Percentiles rank a stretch among this genome's conserved stretches.
These are phyloP conservation scores for Leccinum pachyderme DNA, from an alignment of 1,284 basidiomycete species.

Conservation along the genomic window DNA sequence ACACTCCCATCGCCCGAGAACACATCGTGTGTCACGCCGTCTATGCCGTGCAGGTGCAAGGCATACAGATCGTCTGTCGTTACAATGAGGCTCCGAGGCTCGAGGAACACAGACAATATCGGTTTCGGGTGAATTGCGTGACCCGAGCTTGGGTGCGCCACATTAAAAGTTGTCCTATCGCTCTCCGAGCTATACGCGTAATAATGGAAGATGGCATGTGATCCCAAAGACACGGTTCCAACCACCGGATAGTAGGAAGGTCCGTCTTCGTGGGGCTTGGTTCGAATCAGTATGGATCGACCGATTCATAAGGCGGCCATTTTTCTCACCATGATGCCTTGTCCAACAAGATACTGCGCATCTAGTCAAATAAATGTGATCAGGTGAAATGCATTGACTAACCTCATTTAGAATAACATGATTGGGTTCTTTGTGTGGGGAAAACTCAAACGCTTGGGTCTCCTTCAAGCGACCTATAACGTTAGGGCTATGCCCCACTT, in stretches of 20 bases:
- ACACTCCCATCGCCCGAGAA: slow-evolving; percentile 30
- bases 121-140: slow-evolving; percentile 63
- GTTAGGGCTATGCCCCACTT: slow-evolving; percentile 56
- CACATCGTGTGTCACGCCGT: slow-evolving; percentile 49
- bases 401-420: slow-evolving; percentile 88
- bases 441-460: slow-evolving; percentile 59
- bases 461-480: slow-evolving; percentile 66
- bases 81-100: slow-evolving; percentile 80
- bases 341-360: slow-evolving; percentile 76
- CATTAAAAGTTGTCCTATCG: background rate
- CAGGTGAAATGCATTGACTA: slow-evolving; percentile 12
- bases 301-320: slow-evolving; percentile 1
- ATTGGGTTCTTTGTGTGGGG: slow-evolving; percentile 70
- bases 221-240: slow-evolving; percentile 85
- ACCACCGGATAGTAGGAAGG: slow-evolving; percentile 86
- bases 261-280: slow-evolving; percentile 90
- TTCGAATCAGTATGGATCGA: slow-evolving; percentile 5
- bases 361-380: slow-evolving; percentile 13
- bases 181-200: slow-evolving; percentile 54
- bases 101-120: slow-evolving; percentile 71
- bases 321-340: slow-evolving; percentile 82
- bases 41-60: slow-evolving; percentile 74
- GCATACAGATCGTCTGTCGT: slow-evolving; percentile 70
- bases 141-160: slow-evolving; percentile 36
- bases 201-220: slow-evolving; percentile 83